Percentiles rank a stretch among this genome's conserved stretches.
Evolutionary conservation across 2,329 filamentous ascomycete species (phyloP).

Genomic region (Talaromyces pinophilus): DNA sequence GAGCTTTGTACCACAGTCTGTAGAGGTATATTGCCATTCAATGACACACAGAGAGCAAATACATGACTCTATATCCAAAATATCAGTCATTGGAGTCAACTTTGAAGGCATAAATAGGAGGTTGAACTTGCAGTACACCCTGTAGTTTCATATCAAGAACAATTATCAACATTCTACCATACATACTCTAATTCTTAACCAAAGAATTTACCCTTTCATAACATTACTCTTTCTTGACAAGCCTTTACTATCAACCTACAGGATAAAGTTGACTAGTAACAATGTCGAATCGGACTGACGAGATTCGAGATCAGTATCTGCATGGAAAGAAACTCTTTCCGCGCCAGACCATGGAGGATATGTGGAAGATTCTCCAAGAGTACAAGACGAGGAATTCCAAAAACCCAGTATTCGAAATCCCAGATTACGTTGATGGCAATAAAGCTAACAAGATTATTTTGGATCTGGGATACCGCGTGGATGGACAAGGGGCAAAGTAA

Average conservation of each 20-base stretch:
- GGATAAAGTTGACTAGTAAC: neutral
- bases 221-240: neutral
- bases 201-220: neutral
- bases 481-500: neutral
- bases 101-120: neutral
- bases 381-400: neutral
- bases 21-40: neutral
- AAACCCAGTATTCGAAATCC: neutral
- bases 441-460: neutral
- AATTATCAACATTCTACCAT: neutral
- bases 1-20: neutral
- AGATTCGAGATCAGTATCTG: neutral
- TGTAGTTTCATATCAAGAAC: neutral
- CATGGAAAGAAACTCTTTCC: neutral
- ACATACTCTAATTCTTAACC: neutral
- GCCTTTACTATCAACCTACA: neutral
- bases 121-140: neutral
- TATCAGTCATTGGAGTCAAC: neutral
- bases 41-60: neutral
- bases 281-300: neutral
- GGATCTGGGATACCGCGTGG: slow-evolving; percentile 3
- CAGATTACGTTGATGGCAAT: neutral
- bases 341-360: neutral
- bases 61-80: neutral
- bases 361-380: neutral